phyloP scores from a whole-genome alignment of 495 filamentous ascomycete species.

The Podospora tetraspora region DNA sequence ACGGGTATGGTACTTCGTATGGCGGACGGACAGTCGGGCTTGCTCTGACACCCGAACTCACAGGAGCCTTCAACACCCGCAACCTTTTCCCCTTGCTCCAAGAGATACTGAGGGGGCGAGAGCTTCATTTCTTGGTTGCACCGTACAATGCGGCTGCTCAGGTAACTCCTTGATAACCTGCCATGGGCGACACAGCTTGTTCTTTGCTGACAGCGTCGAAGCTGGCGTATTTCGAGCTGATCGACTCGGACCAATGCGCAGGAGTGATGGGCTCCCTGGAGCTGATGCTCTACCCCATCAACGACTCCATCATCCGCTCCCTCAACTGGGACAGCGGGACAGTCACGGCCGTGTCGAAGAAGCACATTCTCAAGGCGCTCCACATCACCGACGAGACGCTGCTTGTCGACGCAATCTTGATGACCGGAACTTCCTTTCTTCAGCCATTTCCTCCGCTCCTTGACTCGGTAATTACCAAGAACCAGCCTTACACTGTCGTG shows the following conservation, averaged over 20 bases:
- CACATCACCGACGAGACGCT: slow-evolving; percentile 61
- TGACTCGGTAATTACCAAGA: slow-evolving; percentile 41
- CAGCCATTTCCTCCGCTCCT: slow-evolving; percentile 70
- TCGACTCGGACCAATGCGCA: slow-evolving; percentile 62
- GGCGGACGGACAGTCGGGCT: not conserved
- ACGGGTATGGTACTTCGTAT: slow-evolving; percentile 53
- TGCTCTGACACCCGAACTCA: slow-evolving; percentile 21
- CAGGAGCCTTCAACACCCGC: slow-evolving; percentile 53
- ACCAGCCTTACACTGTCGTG: slow-evolving; percentile 52
- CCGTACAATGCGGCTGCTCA: slow-evolving; percentile 89
- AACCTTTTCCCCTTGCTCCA: slow-evolving; percentile 71
- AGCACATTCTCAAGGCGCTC: slow-evolving; percentile 62
- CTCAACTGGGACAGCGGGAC: slow-evolving; percentile 63
- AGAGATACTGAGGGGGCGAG: slow-evolving; percentile 60
- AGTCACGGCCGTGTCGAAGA: slow-evolving; percentile 69
- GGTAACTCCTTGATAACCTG: slow-evolving; percentile 43
- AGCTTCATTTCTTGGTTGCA: slow-evolving; percentile 75
- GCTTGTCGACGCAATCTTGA: slow-evolving; percentile 77
- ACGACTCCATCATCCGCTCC: slow-evolving; percentile 67
- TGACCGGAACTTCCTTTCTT: slow-evolving; percentile 77
- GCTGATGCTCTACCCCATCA: slow-evolving; percentile 77
- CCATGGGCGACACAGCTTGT: not conserved
- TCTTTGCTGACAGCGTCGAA: slow-evolving; percentile 34
- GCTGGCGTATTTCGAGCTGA: slow-evolving; percentile 77
- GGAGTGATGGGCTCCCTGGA: slow-evolving; percentile 84